Conservation (phyloP, 1,284 basidiomycete genomes). For the Cryptococcus floricola region DNA sequence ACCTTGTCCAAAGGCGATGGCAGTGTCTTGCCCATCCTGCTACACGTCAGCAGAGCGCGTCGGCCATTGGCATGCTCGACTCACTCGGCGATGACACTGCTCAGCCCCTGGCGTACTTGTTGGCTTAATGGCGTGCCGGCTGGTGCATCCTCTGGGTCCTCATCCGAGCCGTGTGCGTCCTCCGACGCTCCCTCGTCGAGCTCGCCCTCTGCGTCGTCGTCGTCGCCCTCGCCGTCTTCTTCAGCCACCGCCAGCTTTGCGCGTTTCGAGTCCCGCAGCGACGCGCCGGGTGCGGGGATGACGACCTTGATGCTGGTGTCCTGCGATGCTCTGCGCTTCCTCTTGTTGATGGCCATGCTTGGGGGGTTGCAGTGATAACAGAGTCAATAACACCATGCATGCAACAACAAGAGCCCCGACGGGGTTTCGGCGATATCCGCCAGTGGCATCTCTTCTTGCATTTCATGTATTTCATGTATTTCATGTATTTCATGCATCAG, state of each 20-base stretch:
- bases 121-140: conserved; percentile 16
- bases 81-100: conserved; percentile 33
- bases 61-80: conserved; percentile 1
- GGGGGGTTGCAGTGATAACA: no score
- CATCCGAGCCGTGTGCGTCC: background rate
- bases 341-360: conserved; percentile 1
- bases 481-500: background rate
- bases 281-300: background rate
- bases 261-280: no score
- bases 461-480: background rate
- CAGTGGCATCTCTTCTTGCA: background rate
- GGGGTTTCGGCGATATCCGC: conserved; percentile 3
- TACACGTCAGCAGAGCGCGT: background rate
- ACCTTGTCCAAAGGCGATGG: conserved; percentile 37
- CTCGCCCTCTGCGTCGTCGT: conserved; percentile 2
- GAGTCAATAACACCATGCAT: background rate
- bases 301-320: background rate
- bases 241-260: background rate
- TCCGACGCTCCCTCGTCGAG: conserved; percentile 1
- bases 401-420: background rate
- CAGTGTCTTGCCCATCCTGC: conserved; percentile 38
- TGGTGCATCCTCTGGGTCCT: background rate
- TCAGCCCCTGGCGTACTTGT: conserved; percentile 34
- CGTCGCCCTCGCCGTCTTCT: conserved; percentile 4
- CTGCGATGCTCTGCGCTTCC: conserved; percentile 4